Evolutionary conservation across 2,329 filamentous ascomycete genomes (phyloP), one percentile per base, ranked within the genome.

Genomic region (Colletotrichum musicola): DNA sequence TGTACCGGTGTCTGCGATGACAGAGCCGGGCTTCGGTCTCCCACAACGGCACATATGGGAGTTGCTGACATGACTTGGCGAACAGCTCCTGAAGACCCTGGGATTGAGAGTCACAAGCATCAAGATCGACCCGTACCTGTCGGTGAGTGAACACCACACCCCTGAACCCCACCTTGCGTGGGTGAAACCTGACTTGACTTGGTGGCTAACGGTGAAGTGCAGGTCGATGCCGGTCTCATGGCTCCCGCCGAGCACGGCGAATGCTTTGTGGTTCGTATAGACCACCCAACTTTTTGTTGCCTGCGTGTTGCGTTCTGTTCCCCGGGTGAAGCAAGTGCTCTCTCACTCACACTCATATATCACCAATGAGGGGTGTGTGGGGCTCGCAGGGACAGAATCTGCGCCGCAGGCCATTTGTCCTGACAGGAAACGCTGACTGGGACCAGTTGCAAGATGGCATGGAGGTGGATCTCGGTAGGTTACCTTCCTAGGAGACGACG

Each of bases 1-100:
- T 71, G 46, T 68, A 71, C 12, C 30, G 30, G 10, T 35, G 30
- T 9, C 30, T 35, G 30, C 30, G 30, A 10, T 35, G 30, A 10
- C 30, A 35, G 30, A 35, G 40, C 72, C 68, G 1, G 71, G 62
- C 4, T 18, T 71, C 49, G 71, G 42, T 0, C 25, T 71, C 12
- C 67, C 12, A 40, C 40, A 42, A 14, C 13, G 40, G 16, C 40
- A 42, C 40, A 50, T 13, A 71, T 68, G 7, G 12, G 71, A 65
- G 3, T 47, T 72, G 44, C 56, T 69, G 35, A 69, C 55, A n/a
- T 65, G 22, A 49, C n/a, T 18, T n/a, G 3, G 42, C 20, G 10
- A 91, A 62, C 83, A 94, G 72, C 84, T 96, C 72, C 88, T 96
- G 74, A 95, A 96, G 85, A 93, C 92, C 12, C 84, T 90, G 72